Percentiles rank a stretch among this genome's conserved stretches.
These are phyloP conservation scores for Colletotrichum sp. DNA, from an alignment of 2,329 filamentous ascomycete genomes.

Conservation along the genomic window DNA sequence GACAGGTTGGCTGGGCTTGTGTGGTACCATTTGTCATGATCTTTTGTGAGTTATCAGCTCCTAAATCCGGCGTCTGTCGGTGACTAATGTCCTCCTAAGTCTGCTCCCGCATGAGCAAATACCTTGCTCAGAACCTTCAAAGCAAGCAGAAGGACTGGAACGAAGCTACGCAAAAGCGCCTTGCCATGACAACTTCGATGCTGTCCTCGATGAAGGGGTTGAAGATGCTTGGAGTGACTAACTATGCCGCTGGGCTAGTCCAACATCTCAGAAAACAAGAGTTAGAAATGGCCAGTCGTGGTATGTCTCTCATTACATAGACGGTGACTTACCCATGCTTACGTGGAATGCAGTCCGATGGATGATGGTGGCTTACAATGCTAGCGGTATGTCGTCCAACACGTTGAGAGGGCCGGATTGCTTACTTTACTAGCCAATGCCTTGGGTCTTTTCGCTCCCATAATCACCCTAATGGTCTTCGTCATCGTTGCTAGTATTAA, in stretches of 20 bases:
- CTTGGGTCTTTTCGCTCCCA: slow-evolving; percentile 19
- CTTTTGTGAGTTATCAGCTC: slow-evolving; percentile 23
- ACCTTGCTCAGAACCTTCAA: background rate
- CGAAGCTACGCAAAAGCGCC: slow-evolving; percentile 28
- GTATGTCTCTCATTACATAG: background rate
- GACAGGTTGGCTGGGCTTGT: slow-evolving; percentile 25
- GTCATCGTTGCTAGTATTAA: background rate
- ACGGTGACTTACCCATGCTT: background rate
- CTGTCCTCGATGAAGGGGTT: slow-evolving; percentile 38
- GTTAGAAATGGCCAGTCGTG: slow-evolving; percentile 16
- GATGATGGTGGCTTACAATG: slow-evolving; percentile 20
- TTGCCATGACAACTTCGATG: slow-evolving; percentile 32
- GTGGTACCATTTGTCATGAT: slow-evolving; percentile 42
- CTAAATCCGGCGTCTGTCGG: background rate
- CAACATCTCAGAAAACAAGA: slow-evolving; percentile 37
- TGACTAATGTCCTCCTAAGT: background rate
- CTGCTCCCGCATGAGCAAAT: background rate
- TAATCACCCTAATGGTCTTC: background rate
- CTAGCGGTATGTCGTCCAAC: background rate
- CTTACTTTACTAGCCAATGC: slow-evolving; percentile 16
- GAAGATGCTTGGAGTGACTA: slow-evolving; percentile 38
- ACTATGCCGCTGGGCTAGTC: slow-evolving; percentile 33
- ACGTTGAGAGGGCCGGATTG: background rate
- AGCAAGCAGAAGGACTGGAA: background rate
- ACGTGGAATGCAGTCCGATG: slow-evolving; percentile 4